Base-by-base conservation (phyloP, 345 rosid species). In the Acer campestre region DNA sequence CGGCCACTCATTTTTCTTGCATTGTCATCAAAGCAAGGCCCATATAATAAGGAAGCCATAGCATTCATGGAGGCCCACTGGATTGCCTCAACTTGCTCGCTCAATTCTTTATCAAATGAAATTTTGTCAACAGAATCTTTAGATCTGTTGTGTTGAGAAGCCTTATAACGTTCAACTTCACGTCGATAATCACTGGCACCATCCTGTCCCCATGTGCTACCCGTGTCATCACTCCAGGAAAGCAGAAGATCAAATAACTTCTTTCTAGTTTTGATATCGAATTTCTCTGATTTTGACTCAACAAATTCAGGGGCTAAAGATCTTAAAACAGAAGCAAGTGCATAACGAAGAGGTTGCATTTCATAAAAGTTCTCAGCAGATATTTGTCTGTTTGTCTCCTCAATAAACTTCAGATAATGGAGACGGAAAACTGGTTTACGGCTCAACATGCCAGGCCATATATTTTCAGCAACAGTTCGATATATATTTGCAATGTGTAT, bases 1-100 rank as follows among this genome's bases (percentile, higher is more conserved):
- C 98, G 87, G 71, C 99, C 99, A 80, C 95, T 89, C 99, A 94
- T 96, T 88, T 94, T 96, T 84, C 98, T 91, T 25, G 98, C 98
- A 88, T 91, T 94, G 85, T 96, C 99, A 82, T 96, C 98, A 88
- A 96, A 96, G 82, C 99, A 96, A 49, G 95, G 93, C 56, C 99
- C 99, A 82, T 96, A 91, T 67, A 96, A 85, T 76, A 96, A 94
- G 49, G 98, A 96, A 79, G 98, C 98, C 91, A 96, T 91, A 59
- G 99, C 98, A 90, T 90, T 91, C 95, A 92, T 86, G 35, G 98
- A 92, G 77, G 97, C 98, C 98, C 98, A 96, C 84, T 96, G 99
- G 67, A 92, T 91, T 68, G 97, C 93, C 89, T 96, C 98, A 35
- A 92, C 77, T 84, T 92, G 99, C 82, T 96, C 99, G 75, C 82